Evolutionary conservation across 768 basidiomycete species (phyloP).

Genomic region (Lactarius indigo): DNA sequence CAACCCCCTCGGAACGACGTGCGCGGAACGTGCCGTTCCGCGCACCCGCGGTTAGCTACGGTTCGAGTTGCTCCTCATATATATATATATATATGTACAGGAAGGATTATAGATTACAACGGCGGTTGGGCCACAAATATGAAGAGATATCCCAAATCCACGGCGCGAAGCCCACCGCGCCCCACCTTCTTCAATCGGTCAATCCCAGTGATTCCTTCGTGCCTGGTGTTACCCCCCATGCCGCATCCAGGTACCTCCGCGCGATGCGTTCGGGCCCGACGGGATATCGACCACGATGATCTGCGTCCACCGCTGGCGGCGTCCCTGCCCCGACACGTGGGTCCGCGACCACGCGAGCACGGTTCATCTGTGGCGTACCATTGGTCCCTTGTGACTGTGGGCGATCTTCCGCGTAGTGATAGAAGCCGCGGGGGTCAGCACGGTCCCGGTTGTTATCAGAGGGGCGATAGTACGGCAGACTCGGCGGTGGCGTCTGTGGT

Average conservation of each 20-base stretch:
- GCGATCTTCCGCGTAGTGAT: background rate
- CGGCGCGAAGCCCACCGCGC: background rate
- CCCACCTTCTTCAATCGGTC: background rate
- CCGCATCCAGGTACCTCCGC: constrained; percentile 1
- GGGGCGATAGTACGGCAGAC: background rate
- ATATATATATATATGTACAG: background rate
- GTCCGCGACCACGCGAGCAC: background rate
- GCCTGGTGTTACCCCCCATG: background rate
- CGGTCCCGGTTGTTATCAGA: background rate
- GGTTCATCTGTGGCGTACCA: background rate
- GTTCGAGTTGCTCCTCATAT: background rate
- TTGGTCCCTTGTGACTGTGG: background rate
- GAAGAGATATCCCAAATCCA: background rate
- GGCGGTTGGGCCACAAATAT: background rate
- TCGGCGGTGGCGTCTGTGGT: background rate
- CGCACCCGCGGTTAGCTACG: background rate
- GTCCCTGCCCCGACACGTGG: background rate
- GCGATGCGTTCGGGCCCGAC: background rate
- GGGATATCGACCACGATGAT: background rate
- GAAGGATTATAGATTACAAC: background rate
- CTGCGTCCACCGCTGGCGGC: background rate
- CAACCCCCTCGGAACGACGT: background rate
- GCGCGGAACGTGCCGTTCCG: background rate
- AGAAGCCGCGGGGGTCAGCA: background rate
- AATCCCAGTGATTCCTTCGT: background rate